A percentile compares a stretch with the other conserved stretches of the same genome.
phyloP scores from a whole-genome alignment of 345 rosid genomes.

The Lumnitzera littorea region DNA sequence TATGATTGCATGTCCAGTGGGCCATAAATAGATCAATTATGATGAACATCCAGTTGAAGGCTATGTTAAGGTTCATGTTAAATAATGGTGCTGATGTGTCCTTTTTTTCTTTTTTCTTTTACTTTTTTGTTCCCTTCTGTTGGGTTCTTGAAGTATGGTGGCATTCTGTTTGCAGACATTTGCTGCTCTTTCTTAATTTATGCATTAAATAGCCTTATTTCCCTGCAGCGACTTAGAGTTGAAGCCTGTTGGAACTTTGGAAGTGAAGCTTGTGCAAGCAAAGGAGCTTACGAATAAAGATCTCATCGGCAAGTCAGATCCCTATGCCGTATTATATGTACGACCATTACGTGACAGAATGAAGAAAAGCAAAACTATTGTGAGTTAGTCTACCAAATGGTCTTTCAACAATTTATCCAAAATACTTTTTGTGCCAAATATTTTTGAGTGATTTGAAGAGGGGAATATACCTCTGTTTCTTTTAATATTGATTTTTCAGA shows the following conservation, averaged over 20 bases:
- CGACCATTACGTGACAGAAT: conserved; percentile 78
- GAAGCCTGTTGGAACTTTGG: conserved; percentile 83
- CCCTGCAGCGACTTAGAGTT: conserved; percentile 78
- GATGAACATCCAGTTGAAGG: no score
- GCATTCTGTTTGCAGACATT: no score
- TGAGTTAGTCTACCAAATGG: conserved; percentile 25
- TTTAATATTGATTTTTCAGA: conserved; percentile 33
- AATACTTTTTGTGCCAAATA: no score
- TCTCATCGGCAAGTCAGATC: conserved; percentile 94
- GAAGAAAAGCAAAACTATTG: conserved; percentile 79
- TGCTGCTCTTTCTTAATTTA: no score
- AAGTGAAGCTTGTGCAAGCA: conserved; percentile 99
- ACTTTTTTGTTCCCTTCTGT: no score
- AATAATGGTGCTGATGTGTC: no score
- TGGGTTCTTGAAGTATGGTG: no score
- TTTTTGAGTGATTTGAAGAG: not conserved
- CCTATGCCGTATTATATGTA: conserved; percentile 67
- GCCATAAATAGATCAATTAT: no score
- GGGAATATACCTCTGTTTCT: not conserved
- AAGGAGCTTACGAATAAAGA: conserved; percentile 91
- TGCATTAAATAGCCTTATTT: not conserved
- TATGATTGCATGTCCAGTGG: no score
- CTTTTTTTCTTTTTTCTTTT: no score
- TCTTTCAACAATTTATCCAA: not conserved
- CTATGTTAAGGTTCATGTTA: no score